Base-by-base conservation (phyloP, 2,329 filamentous ascomycete genomes). In the Pyrenochaeta sp. region DNA sequence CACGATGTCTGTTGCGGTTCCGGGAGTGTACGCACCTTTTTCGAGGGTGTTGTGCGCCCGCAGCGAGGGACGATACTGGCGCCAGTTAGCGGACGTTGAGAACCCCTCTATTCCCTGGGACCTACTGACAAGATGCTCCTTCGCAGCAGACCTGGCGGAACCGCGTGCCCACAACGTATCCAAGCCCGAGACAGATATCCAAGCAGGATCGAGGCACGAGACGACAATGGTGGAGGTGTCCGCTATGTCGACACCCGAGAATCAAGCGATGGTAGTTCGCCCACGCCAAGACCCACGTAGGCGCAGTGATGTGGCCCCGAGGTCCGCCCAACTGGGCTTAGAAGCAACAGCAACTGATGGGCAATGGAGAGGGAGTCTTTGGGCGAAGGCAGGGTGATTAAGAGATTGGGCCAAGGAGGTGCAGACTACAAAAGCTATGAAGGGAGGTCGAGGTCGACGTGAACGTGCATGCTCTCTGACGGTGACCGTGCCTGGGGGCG, bases 261-360 rank as follows among this genome's bases (percentile, higher is more conserved):
- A 60, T 55, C 48, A 61, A 55, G 56, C 57, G 65, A 64, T 63
- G 59, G 58, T 49, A 60, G 49, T 60, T 63, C 60, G 58, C 61
- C 58, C 45, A 43, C 55, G 65, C 67, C 66, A 69, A 71, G 67
- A 51, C 57, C 61, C 58, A 62, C 61, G 62, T 64, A 59, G 60
- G 58, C 62, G 54, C 52, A 54, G 52, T 65, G 62, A 64, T 63
- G 63, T 68, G 67, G 58, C 63, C 57, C 55, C 51, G 50, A 44
- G 37, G 53, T 50, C 55, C 56, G 58, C 62, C 54, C 61, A 59
- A 55, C 31, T 45, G 48, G 48, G 23, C 47, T 40, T 41, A 57
- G 52, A 54, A 48, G 24, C 31, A 30, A 26, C 15, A 13, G n/a
- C n/a, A n/a, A n/a, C n/a, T n/a, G n/a, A 21, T n/a, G 17, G 31